Evolutionary conservation across 1,284 basidiomycete species (phyloP).

Genomic region (Heimioporus punctisporus): DNA sequence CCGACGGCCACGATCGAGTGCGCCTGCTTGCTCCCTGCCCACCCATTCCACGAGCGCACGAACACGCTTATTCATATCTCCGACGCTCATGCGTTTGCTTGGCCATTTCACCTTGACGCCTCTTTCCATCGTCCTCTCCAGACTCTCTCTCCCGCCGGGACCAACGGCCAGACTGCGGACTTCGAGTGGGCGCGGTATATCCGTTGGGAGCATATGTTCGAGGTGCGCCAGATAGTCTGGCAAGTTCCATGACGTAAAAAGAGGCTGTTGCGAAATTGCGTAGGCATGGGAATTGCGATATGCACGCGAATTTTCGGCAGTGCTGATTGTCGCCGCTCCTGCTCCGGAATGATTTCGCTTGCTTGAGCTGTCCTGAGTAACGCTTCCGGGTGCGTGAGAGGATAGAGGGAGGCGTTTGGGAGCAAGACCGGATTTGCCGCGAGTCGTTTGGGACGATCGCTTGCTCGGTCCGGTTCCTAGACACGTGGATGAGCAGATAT

Average conservation of each 20-base stretch:
- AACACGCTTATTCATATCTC: conserved; percentile 97
- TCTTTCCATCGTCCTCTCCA: conserved; percentile 73
- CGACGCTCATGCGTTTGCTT: conserved; percentile 90
- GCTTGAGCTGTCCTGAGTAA: conserved; percentile 45
- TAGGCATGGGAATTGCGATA: conserved; percentile 79
- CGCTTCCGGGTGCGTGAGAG: conserved; percentile 42
- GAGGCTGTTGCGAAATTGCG: conserved; percentile 72
- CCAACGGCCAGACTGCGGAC: conserved; percentile 55
- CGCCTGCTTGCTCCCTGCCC: conserved; percentile 79
- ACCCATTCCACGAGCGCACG: conserved; percentile 93
- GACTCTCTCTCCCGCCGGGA: conserved; percentile 39
- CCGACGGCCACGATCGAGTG: conserved; percentile 71
- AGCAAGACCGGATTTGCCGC: conserved; percentile 46
- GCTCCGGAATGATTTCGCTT: conserved; percentile 47
- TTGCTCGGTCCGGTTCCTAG: conserved; percentile 33
- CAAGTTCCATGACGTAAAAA: conserved; percentile 85
- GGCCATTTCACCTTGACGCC: conserved; percentile 96
- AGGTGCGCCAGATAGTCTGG: conserved; percentile 95
- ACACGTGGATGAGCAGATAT: conserved; percentile 40
- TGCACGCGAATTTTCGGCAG: conserved; percentile 46
- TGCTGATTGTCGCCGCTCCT: conserved; percentile 18
- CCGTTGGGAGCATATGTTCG: conserved; percentile 80
- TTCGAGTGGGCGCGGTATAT: conserved; percentile 75
- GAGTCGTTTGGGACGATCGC: conserved; percentile 48
- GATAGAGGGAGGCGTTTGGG: conserved; percentile 50